Percentiles rank a stretch among this genome's conserved stretches.
Conservation (phyloP, 306 rosid species). For the Dicorynia guianensis region DNA sequence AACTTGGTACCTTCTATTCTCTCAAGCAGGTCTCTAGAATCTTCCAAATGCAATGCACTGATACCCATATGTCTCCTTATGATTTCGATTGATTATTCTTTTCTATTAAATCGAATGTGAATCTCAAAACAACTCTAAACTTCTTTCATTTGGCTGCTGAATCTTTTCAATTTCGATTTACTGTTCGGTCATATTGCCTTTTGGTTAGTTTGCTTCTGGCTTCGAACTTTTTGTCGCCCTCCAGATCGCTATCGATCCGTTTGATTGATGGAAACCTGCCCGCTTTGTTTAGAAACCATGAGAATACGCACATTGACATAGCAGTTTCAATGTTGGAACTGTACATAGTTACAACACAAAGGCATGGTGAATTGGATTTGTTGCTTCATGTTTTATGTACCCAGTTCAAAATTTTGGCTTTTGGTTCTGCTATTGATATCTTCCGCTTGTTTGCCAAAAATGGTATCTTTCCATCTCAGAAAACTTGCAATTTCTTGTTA, state of each 20-base stretch:
- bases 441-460: constrained; percentile 47
- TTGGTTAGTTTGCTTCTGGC: constrained; percentile 62
- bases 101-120: constrained; percentile 46
- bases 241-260: constrained; percentile 60
- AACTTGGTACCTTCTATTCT: constrained; percentile 58
- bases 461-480: constrained; percentile 55
- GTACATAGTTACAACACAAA: constrained; percentile 6
- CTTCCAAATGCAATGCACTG: constrained; percentile 61
- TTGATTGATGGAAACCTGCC: constrained; percentile 59
- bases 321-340: constrained; percentile 54
- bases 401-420: constrained; percentile 54
- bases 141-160: constrained; percentile 64
- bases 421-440: constrained; percentile 53
- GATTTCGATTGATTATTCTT: constrained; percentile 62
- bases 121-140: constrained; percentile 62
- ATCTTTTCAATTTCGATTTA: constrained; percentile 57
- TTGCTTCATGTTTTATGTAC: constrained; percentile 65
- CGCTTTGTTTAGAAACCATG: constrained; percentile 36
- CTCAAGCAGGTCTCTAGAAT: constrained; percentile 55
- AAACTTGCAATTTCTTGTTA: constrained; percentile 64
- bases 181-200: constrained; percentile 68
- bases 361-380: constrained; percentile 62
- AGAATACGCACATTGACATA: constrained; percentile 47
- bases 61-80: constrained; percentile 61
- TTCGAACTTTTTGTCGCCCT: constrained; percentile 52